Base-by-base conservation (phyloP, 768 basidiomycete genomes). In the Boletus subcaerulescens region DNA sequence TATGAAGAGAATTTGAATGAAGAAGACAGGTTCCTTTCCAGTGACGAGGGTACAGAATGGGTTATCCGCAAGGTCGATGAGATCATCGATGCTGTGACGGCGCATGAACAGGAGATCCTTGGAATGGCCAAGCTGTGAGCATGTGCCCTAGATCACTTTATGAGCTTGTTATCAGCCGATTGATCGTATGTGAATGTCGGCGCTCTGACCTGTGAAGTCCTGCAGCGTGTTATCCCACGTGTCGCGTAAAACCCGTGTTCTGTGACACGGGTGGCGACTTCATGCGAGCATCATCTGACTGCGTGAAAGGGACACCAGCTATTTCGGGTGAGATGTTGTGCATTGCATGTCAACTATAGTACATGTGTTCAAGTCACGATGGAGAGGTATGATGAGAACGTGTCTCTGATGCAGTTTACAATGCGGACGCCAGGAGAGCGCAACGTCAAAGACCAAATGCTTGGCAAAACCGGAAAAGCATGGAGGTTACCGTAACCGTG, bases 31-130 rank as follows among this genome's bases (percentile, higher is more conserved):
- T 95, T 87, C 86, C 80, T 95, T 39, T 78, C 88, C 22, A 88
- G 81, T 56, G 92, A 93, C 66, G 89, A 93, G 70, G 93, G 93
- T 33, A 82, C 89, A 18, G 88, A 89, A 73, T 95, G 93, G 93
- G 85, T 94, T 48, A 76, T 94, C 64, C 84, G 86, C 65, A 87
- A 82, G 45, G 83, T 92, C 50, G 93, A 95, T 75, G 78, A 84
- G 63, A 81, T 93, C 71, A 76, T 87, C 59, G 89, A 91, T 71
- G 85, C 84, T 55, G 83, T 91, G 61, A 79, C 77, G 66, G 73
- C 77, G 69, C 77, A 71, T 62, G 74, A 70, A 49, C 61, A 68
- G 41, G 66, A 63, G 60, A 55, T 48, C 49, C 71, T 73, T 64
- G 72, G 72, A 60, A 84, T 79, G 70, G 79, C 76, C 70, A 91